Conservation (phyloP, 495 filamentous ascomycete genomes). For the Barbatosphaeria neglecta region DNA sequence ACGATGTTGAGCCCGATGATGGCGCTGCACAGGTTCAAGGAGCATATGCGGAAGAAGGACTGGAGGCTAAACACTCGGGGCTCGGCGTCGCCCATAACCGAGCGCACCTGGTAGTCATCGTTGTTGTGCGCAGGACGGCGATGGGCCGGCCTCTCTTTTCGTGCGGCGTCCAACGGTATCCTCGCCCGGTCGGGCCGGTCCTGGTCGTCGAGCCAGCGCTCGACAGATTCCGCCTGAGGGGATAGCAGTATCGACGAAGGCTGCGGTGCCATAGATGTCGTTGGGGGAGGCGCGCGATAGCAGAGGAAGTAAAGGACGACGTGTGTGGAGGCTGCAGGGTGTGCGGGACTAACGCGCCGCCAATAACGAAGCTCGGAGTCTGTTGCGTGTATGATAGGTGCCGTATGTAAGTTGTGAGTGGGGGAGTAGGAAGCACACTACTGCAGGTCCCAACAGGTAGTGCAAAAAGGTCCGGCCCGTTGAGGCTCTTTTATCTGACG, state of each 20-base stretch:
- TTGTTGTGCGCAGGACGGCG: neutral
- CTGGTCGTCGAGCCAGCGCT: neutral
- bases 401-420: neutral
- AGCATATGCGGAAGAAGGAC: slow-evolving; percentile 1
- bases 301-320: neutral
- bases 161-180: neutral
- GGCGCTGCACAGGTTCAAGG: slow-evolving; percentile 3
- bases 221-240: neutral
- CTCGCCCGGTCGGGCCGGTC: neutral
- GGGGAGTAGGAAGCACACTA: neutral
- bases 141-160: neutral
- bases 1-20: slow-evolving; percentile 2
- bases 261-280: neutral
- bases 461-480: neutral
- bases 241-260: neutral
- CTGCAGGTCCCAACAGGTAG: neutral
- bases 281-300: neutral
- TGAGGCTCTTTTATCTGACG: neutral
- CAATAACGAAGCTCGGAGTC: neutral
- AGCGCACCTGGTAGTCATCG: neutral
- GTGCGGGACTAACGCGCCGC: neutral
- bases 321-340: neutral
- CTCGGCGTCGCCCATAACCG: neutral
- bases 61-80: neutral
- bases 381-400: neutral